Evolutionary conservation across 2,329 filamentous ascomycete species (phyloP).

Genomic region (Zymoseptoria passerinii): DNA sequence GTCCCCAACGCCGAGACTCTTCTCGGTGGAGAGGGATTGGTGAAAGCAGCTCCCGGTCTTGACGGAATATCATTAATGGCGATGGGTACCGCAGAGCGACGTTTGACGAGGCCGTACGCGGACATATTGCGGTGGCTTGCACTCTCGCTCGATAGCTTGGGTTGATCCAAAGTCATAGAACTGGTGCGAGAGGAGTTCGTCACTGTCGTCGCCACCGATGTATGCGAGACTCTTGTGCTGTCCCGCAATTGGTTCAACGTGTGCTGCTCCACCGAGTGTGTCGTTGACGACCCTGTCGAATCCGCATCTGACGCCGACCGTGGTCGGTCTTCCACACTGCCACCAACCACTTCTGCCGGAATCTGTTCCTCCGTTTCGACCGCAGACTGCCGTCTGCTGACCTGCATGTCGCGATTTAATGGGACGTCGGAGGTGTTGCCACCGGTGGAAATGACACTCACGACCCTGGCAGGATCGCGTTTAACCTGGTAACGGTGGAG

Average conservation of each 20-base stretch:
- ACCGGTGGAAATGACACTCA: background rate
- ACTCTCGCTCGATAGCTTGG: constrained; percentile 8
- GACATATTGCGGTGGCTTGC: constrained; percentile 17
- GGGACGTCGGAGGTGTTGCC: background rate
- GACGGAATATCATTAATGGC: constrained; percentile 1
- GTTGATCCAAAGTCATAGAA: constrained; percentile 19
- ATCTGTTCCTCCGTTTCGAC: background rate
- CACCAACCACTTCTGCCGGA: background rate
- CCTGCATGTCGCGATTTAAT: background rate
- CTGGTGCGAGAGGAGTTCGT: constrained; percentile 21
- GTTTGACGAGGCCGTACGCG: constrained; percentile 18
- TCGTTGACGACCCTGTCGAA: constrained; percentile 20
- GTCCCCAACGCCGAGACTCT: background rate
- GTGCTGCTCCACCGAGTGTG: constrained; percentile 21
- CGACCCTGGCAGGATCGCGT: constrained; percentile 25
- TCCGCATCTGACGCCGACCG: constrained; percentile 15
- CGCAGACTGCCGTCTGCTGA: background rate
- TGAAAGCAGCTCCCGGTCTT: background rate
- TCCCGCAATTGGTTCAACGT: constrained; percentile 23
- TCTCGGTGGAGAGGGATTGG: background rate
- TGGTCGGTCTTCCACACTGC: background rate
- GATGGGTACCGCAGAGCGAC: constrained; percentile 19
- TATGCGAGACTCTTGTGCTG: constrained; percentile 25
- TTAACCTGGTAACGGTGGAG: constrained; percentile 33
- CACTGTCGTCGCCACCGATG: constrained; percentile 20